Percentiles rank a stretch among this genome's conserved stretches.
These are phyloP conservation scores for Exophiala lecanii-corni DNA, from an alignment of 2,329 filamentous ascomycete genomes.

Conservation along the genomic window DNA sequence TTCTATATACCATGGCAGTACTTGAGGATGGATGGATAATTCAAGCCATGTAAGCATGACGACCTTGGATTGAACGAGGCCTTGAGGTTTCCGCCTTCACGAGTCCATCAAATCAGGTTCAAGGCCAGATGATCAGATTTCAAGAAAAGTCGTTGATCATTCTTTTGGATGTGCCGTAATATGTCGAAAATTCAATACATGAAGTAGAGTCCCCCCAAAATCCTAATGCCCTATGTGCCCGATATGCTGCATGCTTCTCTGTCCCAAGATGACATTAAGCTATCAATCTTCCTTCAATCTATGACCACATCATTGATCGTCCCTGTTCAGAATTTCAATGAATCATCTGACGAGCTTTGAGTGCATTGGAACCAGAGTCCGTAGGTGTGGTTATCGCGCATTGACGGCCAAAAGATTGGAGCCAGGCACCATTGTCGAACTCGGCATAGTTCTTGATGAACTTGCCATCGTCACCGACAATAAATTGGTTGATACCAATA, in stretches of 20 bases:
- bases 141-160: slow-evolving; percentile 8
- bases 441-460: slow-evolving; percentile 25
- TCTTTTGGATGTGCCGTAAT: neutral
- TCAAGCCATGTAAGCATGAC: too few species aligned
- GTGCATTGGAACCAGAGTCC: slow-evolving; percentile 2
- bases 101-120: neutral
- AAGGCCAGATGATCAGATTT: neutral
- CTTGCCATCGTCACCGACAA: slow-evolving; percentile 18
- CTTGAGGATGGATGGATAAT: too few species aligned
- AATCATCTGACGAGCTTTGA: slow-evolving; percentile 2
- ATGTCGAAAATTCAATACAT: slow-evolving; percentile 3
- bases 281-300: too few species aligned
- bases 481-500: slow-evolving; percentile 25
- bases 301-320: too few species aligned
- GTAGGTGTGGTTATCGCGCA: slow-evolving; percentile 15
- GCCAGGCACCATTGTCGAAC: slow-evolving; percentile 26
- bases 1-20: too few species aligned
- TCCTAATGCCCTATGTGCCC: neutral
- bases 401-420: slow-evolving; percentile 20
- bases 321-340: neutral
- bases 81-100: neutral
- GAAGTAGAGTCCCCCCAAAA: neutral
- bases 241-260: slow-evolving; percentile 1
- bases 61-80: too few species aligned
- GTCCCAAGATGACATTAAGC: too few species aligned